A percentile compares a stretch with the other conserved stretches of the same genome.
Conservation (phyloP, 1,284 basidiomycete species). For the Athelia sp. region DNA sequence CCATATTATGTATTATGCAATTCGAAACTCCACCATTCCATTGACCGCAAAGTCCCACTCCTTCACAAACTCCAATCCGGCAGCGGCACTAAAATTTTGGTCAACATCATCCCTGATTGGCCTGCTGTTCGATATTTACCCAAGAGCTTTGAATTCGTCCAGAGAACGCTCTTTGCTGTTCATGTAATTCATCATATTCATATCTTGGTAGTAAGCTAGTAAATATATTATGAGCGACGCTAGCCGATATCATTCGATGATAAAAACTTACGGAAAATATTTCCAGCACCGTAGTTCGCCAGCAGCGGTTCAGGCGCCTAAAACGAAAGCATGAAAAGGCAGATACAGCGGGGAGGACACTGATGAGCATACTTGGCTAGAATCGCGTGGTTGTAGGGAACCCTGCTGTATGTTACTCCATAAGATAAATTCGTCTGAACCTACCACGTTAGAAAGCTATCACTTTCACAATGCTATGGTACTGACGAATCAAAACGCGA, state of each 20-base stretch:
- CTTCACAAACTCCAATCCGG: constrained; percentile 1
- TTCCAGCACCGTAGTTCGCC: constrained; percentile 30
- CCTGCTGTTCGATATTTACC: neutral
- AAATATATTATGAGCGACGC: neutral
- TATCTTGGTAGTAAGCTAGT: neutral
- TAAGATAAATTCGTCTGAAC: constrained; percentile 14
- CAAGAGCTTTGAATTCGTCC: neutral
- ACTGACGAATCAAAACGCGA: constrained; percentile 26
- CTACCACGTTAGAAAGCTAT: neutral
- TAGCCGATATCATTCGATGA: neutral
- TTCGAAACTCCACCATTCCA: neutral
- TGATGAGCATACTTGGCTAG: neutral
- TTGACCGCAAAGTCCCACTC: neutral
- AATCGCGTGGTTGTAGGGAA: neutral
- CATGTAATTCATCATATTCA: neutral
- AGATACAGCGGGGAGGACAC: neutral
- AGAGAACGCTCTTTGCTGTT: constrained; percentile 1
- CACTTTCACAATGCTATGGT: neutral
- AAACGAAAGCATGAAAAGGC: neutral
- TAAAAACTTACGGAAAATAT: constrained; percentile 11
- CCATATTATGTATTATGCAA: neutral
- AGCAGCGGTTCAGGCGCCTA: constrained; percentile 30
- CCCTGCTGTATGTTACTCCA: constrained; percentile 16
- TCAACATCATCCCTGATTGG: neutral
- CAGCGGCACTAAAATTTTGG: neutral